A percentile compares a stretch with the other conserved stretches of the same genome.
Conservation (phyloP, 2,329 filamentous ascomycete genomes). For the Colletotrichum agaves region DNA sequence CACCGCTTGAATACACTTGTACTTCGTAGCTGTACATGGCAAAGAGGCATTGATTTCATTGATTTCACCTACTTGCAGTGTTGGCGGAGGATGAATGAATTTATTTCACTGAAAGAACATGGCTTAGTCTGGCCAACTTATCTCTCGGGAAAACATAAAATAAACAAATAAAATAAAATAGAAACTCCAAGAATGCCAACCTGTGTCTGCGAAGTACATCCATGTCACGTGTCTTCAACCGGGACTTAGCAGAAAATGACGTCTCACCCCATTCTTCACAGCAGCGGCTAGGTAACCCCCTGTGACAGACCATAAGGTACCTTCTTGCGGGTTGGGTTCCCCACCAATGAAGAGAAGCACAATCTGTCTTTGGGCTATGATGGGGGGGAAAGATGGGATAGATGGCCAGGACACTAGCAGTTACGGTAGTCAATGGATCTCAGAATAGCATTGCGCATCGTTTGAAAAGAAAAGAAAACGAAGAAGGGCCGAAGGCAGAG, state of each 20-base stretch:
- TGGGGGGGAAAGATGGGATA: too few relatives aligned
- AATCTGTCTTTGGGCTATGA: too few relatives aligned
- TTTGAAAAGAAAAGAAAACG: neutral
- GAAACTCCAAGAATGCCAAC: too few relatives aligned
- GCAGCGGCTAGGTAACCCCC: neutral
- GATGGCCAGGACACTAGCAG: too few relatives aligned
- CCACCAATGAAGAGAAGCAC: neutral
- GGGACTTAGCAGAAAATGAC: constrained; percentile 2
- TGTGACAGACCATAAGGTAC: neutral
- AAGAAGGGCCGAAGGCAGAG: neutral
- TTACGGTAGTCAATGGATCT: neutral
- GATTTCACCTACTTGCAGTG: neutral
- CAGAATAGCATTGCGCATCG: too few relatives aligned
- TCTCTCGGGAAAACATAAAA: neutral
- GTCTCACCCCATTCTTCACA: constrained; percentile 15
- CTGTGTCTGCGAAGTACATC: too few relatives aligned
- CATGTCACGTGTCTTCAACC: neutral
- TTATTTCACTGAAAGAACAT: too few relatives aligned
- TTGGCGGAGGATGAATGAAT: neutral
- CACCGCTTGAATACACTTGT: constrained; percentile 1
- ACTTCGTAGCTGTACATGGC: neutral
- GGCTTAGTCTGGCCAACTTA: neutral
- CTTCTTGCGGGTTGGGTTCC: neutral
- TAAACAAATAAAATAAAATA: too few relatives aligned
- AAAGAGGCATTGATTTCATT: neutral